These are phyloP conservation scores for Marasmius fiardii DNA, from an alignment of 1,284 basidiomycete species.

Conservation along the genomic window DNA sequence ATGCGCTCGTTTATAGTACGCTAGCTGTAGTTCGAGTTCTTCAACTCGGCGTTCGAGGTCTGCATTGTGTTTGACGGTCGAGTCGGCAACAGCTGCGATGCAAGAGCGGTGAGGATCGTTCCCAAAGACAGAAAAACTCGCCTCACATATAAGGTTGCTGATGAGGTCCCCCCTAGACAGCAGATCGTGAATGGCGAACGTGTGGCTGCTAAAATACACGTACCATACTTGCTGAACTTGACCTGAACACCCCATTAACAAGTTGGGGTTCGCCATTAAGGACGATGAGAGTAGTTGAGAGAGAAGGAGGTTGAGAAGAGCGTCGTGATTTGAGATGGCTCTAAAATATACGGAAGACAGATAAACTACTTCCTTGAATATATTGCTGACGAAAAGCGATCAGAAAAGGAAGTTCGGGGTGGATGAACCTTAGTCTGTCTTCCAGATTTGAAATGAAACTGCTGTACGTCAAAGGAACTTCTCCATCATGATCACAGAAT, in stretches of 20 bases:
- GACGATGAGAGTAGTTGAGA: conserved; percentile 32
- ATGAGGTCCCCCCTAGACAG: conserved; percentile 59
- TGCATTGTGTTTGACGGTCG: conserved; percentile 58
- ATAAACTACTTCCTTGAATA: conserved; percentile 35
- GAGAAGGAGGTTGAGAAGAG: conserved; percentile 35
- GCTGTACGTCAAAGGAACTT: conserved; percentile 17
- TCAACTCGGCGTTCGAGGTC: conserved; percentile 59
- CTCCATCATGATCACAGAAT: conserved; percentile 20
- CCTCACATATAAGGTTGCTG: conserved; percentile 52
- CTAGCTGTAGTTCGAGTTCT: conserved; percentile 66
- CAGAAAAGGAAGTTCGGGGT: conserved; percentile 37
- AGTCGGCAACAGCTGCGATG: conserved; percentile 52
- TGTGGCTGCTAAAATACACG: conserved; percentile 22
- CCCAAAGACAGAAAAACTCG: neutral
- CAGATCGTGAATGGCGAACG: conserved; percentile 15
- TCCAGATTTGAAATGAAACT: conserved; percentile 17
- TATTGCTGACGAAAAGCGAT: conserved; percentile 43
- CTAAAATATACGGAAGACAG: conserved; percentile 30
- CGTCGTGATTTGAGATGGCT: conserved; percentile 24
- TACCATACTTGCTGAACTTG: conserved; percentile 64
- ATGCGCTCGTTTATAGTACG: conserved; percentile 69
- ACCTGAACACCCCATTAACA: conserved; percentile 44
- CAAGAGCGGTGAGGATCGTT: conserved; percentile 11
- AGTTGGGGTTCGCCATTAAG: conserved; percentile 51
- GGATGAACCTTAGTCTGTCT: conserved; percentile 30